These are phyloP conservation scores for Musa itinerans DNA, from an alignment of 176 grass and related monocot species.

Conservation along the genomic window DNA sequence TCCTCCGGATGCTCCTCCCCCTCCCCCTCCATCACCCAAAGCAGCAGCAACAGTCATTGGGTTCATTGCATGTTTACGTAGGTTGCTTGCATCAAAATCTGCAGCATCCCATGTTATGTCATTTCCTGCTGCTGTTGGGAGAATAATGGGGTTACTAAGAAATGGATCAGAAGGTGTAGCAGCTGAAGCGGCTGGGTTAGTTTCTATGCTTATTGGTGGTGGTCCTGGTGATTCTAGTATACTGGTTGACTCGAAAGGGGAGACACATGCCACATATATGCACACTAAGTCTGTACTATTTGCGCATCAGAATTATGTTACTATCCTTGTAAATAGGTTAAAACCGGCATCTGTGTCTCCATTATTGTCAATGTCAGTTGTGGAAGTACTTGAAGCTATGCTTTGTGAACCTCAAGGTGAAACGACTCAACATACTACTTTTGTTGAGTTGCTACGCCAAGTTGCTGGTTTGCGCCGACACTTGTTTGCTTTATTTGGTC, in stretches of 20 bases:
- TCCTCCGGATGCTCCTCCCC: constrained; percentile 74
- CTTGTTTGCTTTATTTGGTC: constrained; percentile 95
- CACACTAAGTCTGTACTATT: constrained; percentile 96
- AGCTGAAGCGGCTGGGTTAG: constrained; percentile 87
- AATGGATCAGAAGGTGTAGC: constrained; percentile 97
- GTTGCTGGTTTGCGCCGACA: constrained; percentile 88
- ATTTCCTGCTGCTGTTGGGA: constrained; percentile 78
- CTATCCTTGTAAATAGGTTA: constrained; percentile 81
- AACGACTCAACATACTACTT: constrained; percentile 97
- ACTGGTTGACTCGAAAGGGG: constrained; percentile 80
- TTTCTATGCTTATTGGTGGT: constrained; percentile 96
- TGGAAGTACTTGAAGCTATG: constrained; percentile 99
- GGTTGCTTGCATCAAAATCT: constrained; percentile 79
- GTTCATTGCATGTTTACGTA: constrained; percentile 85
- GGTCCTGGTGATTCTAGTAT: constrained; percentile 73
- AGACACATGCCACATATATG: constrained; percentile 93
- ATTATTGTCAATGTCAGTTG: constrained; percentile 67
- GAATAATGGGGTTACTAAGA: constrained; percentile 96
- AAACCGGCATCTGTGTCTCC: constrained; percentile 82
- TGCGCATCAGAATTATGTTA: constrained; percentile 54
- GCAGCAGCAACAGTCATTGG: constrained; percentile 94
- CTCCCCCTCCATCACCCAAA: constrained; percentile 82
- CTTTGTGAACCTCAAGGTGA: constrained; percentile 98
- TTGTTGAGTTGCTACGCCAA: constrained; percentile 92
- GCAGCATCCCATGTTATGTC: constrained; percentile 88